Conservation (phyloP, 2,329 filamentous ascomycete genomes). For the Ambrosiella cleistominuta region DNA sequence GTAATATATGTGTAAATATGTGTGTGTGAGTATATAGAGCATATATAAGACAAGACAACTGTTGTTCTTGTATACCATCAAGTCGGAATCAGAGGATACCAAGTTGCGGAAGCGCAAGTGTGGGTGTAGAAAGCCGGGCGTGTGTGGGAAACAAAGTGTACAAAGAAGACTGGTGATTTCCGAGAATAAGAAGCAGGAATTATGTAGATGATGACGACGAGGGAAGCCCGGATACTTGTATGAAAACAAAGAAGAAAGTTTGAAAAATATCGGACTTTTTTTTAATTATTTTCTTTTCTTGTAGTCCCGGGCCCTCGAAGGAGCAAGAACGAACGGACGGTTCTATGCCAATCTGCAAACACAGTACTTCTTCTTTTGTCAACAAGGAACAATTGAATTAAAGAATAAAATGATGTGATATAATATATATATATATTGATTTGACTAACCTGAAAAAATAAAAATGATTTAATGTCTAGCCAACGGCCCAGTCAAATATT, state of each 20-base stretch:
- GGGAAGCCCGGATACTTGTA: slow-evolving; percentile 6
- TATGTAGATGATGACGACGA: background rate
- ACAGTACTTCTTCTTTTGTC: background rate
- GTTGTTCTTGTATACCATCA: background rate
- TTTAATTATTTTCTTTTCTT: slow-evolving; percentile 4
- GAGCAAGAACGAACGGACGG: slow-evolving; percentile 1
- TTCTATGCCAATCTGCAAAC: background rate
- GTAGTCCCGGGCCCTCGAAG: background rate
- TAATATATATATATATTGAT: background rate
- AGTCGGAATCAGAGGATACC: background rate
- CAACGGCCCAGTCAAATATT: background rate
- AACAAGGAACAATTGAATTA: background rate
- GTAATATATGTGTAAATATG: background rate
- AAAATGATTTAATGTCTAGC: too few species aligned
- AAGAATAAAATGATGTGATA: background rate
- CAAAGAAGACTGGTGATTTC: slow-evolving; percentile 1
- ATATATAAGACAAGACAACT: slow-evolving; percentile 7
- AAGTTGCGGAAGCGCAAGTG: background rate
- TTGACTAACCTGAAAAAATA: too few species aligned
- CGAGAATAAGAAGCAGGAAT: slow-evolving; percentile 1
- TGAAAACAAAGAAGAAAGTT: background rate
- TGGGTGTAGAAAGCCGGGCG: background rate
- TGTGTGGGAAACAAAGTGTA: background rate
- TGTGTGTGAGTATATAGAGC: background rate
- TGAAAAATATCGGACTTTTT: background rate